Conservation (phyloP, 2,329 filamentous ascomycete genomes). For the Fusarium brevicatenulatum region DNA sequence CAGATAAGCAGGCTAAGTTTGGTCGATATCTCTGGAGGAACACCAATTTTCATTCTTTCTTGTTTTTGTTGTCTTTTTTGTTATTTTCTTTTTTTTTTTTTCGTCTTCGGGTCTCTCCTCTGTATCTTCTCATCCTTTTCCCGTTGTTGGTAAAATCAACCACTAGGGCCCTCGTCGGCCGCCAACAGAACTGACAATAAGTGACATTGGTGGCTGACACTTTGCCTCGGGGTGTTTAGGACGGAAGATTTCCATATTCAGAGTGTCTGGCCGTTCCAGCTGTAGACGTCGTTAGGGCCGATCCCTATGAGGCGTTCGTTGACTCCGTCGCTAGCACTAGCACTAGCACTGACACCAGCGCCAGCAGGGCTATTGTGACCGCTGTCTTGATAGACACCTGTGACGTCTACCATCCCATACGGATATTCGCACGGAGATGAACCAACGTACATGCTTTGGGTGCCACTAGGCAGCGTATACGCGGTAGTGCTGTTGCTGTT, state of each 20-base stretch:
- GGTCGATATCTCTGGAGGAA: background rate
- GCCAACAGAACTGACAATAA: slow-evolving; percentile 13
- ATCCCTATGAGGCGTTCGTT: slow-evolving; percentile 36
- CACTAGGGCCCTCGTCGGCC: background rate
- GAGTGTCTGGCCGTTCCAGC: slow-evolving; percentile 34
- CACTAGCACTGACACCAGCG: background rate
- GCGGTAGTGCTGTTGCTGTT: slow-evolving; percentile 22
- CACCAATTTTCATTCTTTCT: background rate
- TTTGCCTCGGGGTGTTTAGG: background rate
- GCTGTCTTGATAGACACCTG: slow-evolving; percentile 40
- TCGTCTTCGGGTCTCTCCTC: background rate
- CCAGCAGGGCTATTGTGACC: slow-evolving; percentile 10
- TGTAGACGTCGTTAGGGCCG: slow-evolving; percentile 23
- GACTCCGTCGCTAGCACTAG: slow-evolving; percentile 27
- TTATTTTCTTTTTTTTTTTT: background rate
- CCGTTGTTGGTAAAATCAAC: background rate
- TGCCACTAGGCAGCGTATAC: slow-evolving; percentile 32
- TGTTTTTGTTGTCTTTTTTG: background rate
- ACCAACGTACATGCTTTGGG: slow-evolving; percentile 34
- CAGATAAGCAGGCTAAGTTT: background rate
- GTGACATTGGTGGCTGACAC: slow-evolving; percentile 19
- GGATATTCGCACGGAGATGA: slow-evolving; percentile 40
- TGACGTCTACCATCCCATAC: slow-evolving; percentile 42
- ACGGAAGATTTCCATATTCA: slow-evolving; percentile 22
- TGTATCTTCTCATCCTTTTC: background rate